A percentile compares a stretch with the other conserved stretches of the same genome.
phyloP scores from a whole-genome alignment of 306 rosid genomes.

The Vachellia collinsii region DNA sequence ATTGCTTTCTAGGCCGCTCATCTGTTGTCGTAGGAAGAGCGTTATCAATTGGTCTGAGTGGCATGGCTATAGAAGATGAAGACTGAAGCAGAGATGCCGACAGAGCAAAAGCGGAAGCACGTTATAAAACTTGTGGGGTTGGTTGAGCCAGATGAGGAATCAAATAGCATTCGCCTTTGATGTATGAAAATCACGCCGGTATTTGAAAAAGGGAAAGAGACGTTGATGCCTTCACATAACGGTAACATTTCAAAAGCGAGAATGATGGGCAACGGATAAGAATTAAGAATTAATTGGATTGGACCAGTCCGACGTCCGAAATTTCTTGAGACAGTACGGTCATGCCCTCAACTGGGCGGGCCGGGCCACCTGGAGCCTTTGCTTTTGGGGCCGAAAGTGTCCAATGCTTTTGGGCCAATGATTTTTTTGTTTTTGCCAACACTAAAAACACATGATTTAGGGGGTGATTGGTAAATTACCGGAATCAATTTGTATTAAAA shows the following conservation, averaged over 20 bases:
- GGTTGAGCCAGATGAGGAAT: neutral
- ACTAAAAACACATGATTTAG: too few species aligned
- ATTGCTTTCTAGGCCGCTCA: slow-evolving; percentile 73
- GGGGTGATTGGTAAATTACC: too few species aligned
- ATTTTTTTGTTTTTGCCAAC: too few species aligned
- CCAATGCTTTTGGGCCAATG: neutral
- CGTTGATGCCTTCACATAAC: slow-evolving; percentile 30
- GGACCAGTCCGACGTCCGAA: neutral
- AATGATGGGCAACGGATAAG: neutral
- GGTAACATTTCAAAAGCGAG: slow-evolving; percentile 38
- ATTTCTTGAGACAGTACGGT: neutral
- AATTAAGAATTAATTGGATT: neutral
- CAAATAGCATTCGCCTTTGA: neutral
- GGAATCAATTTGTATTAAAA: too few species aligned
- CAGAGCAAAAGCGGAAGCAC: neutral
- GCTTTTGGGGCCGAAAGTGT: neutral
- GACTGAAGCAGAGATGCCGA: neutral
- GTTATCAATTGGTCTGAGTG: slow-evolving; percentile 87
- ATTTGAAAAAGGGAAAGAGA: slow-evolving; percentile 38
- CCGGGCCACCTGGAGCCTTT: neutral
- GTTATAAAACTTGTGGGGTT: neutral
- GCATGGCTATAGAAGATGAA: slow-evolving; percentile 48
- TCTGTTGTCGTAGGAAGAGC: slow-evolving; percentile 69
- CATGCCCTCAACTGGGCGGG: neutral
- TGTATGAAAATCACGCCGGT: neutral